Evolutionary conservation across 2,329 filamentous ascomycete genomes (phyloP).

Genomic region (Aspergillus ochraceus): DNA sequence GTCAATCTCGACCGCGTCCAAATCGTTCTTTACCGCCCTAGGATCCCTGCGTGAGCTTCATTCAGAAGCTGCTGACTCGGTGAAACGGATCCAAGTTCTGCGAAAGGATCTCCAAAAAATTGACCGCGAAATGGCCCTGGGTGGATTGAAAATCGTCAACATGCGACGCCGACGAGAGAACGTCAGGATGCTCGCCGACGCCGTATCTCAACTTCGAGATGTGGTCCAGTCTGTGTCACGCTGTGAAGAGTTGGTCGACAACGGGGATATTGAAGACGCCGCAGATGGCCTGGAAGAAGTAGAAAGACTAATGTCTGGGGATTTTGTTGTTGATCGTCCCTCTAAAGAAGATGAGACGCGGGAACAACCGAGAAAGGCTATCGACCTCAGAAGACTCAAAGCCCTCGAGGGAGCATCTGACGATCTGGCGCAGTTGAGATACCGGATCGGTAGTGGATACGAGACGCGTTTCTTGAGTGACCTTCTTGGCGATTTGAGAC

Average conservation of each 20-base stretch:
- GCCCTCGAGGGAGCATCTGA: conserved; percentile 77
- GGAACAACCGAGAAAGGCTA: conserved; percentile 41
- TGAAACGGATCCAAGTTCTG: conserved; percentile 78
- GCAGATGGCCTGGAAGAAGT: conserved; percentile 74
- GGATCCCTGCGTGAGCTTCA: conserved; percentile 89
- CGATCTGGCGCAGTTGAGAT: conserved; percentile 73
- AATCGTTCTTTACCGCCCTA: conserved; percentile 92
- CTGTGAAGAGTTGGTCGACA: conserved; percentile 80
- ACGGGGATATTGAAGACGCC: conserved; percentile 78
- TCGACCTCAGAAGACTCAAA: conserved; percentile 74
- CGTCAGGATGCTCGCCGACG: conserved; percentile 74
- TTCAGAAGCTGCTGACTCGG: conserved; percentile 86
- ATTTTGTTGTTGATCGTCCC: conserved; percentile 45
- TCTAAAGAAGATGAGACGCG: conserved; percentile 26
- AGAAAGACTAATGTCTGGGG: conserved; percentile 77
- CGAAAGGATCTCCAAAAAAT: conserved; percentile 76
- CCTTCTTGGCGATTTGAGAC: conserved; percentile 74
- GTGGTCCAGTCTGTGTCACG: conserved; percentile 72
- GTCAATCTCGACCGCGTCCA: conserved; percentile 92
- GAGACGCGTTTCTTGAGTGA: conserved; percentile 77
- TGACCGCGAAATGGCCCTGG: conserved; percentile 83
- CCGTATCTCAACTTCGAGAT: conserved; percentile 77
- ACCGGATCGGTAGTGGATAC: conserved; percentile 82
- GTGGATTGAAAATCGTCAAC: conserved; percentile 80
- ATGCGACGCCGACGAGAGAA: conserved; percentile 82